Conservation (phyloP, 1,284 basidiomycete genomes). For the Grifola frondosa region DNA sequence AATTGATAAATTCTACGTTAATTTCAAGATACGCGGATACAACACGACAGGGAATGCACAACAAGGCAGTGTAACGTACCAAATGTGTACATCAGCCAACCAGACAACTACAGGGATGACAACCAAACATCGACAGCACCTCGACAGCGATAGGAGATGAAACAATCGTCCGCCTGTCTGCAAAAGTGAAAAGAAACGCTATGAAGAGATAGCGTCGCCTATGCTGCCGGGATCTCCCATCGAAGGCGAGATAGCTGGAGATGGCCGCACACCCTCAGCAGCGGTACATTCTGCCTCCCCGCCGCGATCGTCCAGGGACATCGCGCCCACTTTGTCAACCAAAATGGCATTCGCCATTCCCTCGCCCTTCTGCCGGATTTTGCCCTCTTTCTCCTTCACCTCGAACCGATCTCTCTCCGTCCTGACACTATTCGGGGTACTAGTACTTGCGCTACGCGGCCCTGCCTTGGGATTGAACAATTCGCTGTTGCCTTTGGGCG, state of each 20-base stretch:
- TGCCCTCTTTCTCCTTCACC: conserved; percentile 27
- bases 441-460: conserved; percentile 2
- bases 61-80: conserved; percentile 22
- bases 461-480: conserved; percentile 51
- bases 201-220: conserved; percentile 10
- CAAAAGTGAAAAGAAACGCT: conserved; percentile 4
- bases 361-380: conserved; percentile 6
- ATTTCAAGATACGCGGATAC: conserved; percentile 30
- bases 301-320: conserved; percentile 16
- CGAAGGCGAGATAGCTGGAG: background rate
- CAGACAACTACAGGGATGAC: conserved; percentile 19
- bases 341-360: conserved; percentile 12
- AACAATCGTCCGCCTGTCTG: background rate
- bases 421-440: background rate
- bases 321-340: conserved; percentile 18
- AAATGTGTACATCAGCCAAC: conserved; percentile 17
- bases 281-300: conserved; percentile 1
- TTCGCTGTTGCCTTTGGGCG: conserved; percentile 50
- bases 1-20: conserved; percentile 22
- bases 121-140: conserved; percentile 20
- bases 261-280: background rate
- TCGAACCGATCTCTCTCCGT: conserved; percentile 7
- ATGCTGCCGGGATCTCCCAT: conserved; percentile 1
- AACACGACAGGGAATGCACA: conserved; percentile 26
- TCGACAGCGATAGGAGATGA: conserved; percentile 14